Evolutionary conservation across 495 filamentous ascomycete species (phyloP).

Genomic region (Xylaria cubensis): DNA sequence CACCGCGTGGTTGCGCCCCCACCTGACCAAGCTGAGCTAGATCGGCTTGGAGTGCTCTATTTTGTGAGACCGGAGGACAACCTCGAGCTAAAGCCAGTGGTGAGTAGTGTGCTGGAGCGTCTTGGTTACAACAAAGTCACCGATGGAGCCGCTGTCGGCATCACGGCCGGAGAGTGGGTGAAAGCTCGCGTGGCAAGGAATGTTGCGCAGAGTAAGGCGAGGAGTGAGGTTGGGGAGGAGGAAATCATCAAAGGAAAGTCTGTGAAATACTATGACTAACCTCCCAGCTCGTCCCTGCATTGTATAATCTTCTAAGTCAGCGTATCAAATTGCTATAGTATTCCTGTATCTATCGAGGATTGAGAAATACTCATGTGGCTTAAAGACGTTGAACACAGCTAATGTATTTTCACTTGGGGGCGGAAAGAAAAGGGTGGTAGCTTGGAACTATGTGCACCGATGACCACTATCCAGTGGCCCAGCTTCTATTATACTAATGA

Average conservation of each 20-base stretch:
- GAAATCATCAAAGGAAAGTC: conserved; percentile 39
- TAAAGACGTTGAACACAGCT: no score
- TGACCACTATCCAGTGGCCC: no score
- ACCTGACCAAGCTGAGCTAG: conserved; percentile 56
- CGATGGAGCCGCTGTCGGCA: conserved; percentile 45
- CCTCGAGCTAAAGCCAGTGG: conserved; percentile 42
- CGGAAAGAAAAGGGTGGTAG: no score
- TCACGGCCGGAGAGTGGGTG: conserved; percentile 51
- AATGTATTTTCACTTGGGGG: no score
- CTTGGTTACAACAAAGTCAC: conserved; percentile 42
- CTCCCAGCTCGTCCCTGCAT: no score
- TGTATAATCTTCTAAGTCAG: no score
- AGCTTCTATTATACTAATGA: not conserved
- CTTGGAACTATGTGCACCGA: no score
- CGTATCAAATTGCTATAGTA: no score
- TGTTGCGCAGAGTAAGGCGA: conserved; percentile 28
- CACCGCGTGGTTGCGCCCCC: conserved; percentile 61
- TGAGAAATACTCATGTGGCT: no score
- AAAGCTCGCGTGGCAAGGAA: conserved; percentile 45
- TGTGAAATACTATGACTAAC: conserved; percentile 41
- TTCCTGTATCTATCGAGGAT: no score
- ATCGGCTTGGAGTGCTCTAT: conserved; percentile 59
- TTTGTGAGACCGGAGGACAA: conserved; percentile 48
- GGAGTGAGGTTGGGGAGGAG: conserved; percentile 36
- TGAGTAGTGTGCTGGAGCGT: conserved; percentile 38